Conservation (phyloP, 2,329 filamentous ascomycete species). For the Amylocarpus encephaloides region DNA sequence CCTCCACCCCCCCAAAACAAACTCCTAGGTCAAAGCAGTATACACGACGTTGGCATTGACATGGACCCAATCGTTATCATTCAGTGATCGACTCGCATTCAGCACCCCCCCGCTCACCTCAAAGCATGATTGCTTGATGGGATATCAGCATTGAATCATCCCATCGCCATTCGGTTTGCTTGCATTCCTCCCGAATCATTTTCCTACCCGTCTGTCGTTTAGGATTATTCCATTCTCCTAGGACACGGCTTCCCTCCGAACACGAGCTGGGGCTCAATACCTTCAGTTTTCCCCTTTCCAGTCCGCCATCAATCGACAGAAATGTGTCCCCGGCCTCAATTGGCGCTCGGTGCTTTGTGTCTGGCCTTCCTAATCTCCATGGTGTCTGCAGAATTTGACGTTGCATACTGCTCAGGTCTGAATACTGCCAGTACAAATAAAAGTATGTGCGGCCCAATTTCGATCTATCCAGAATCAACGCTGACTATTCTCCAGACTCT, state of each 20-base stretch:
- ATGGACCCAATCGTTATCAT: slow-evolving; percentile 1
- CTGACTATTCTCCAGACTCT: slow-evolving; percentile 36
- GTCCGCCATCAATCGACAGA: slow-evolving; percentile 5
- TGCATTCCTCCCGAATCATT: slow-evolving; percentile 14
- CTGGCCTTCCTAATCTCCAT: slow-evolving; percentile 8
- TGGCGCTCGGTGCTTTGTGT: slow-evolving; percentile 20
- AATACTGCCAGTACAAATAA: slow-evolving; percentile 39
- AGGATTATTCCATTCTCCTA: slow-evolving; percentile 7
- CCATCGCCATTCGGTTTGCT: slow-evolving; percentile 2
- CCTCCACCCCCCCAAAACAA: too few relatives aligned
- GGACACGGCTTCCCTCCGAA: slow-evolving; percentile 2
- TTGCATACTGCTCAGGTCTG: slow-evolving; percentile 39
- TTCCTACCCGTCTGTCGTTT: slow-evolving; percentile 5
- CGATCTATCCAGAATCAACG: slow-evolving; percentile 1
- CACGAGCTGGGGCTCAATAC: neutral
- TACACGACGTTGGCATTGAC: neutral
- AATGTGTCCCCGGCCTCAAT: slow-evolving; percentile 13
- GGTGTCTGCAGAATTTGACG: slow-evolving; percentile 11
- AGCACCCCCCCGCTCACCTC: neutral
- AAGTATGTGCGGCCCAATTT: slow-evolving; percentile 34
- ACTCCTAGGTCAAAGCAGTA: neutral
- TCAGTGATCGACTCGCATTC: neutral
- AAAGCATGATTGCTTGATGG: slow-evolving; percentile 19
- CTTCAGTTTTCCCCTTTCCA: neutral
- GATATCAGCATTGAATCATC: slow-evolving; percentile 26